Percentiles rank a stretch among this genome's conserved stretches.
Conservation (phyloP, 164 flowering plant genomes). For the Pachysandra terminalis region DNA sequence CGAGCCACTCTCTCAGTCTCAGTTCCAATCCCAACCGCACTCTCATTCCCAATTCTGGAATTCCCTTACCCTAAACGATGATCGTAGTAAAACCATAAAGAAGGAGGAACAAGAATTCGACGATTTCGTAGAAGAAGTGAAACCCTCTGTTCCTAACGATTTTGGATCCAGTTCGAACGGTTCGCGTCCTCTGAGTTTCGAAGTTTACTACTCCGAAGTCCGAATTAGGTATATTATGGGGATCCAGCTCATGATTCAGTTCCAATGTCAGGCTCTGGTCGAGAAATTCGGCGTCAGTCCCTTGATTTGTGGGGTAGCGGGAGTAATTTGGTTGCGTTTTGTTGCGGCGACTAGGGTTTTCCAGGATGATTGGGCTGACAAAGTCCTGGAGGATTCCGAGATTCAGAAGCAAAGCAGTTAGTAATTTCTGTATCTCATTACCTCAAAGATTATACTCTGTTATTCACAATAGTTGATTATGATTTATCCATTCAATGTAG, state of each 20-base stretch:
- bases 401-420: slow-evolving; percentile 26
- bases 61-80: background rate
- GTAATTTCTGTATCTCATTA: background rate
- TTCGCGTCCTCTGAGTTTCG: slow-evolving; percentile 7
- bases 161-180: slow-evolving; percentile 25
- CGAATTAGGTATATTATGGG: slow-evolving; percentile 71
- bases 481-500: background rate
- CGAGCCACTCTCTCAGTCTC: slow-evolving; percentile 31
- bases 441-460: background rate
- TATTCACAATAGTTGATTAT: background rate
- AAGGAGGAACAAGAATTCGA: slow-evolving; percentile 10
- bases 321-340: slow-evolving; percentile 63
- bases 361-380: slow-evolving; percentile 61
- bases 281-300: slow-evolving; percentile 57
- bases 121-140: background rate
- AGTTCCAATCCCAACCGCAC: slow-evolving; percentile 12
- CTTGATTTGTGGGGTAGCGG: slow-evolving; percentile 55
- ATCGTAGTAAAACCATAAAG: background rate
- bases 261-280: slow-evolving; percentile 72
- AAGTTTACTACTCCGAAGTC: slow-evolving; percentile 39
- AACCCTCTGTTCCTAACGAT: slow-evolving; percentile 47
- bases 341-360: slow-evolving; percentile 51
- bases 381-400: slow-evolving; percentile 51
- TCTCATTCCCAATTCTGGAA: slow-evolving; percentile 16
- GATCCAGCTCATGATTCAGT: slow-evolving; percentile 66